Percentiles rank a stretch among this genome's conserved stretches.
Conservation (phyloP, 2,329 filamentous ascomycete species). For the Aschersonia sp. region DNA sequence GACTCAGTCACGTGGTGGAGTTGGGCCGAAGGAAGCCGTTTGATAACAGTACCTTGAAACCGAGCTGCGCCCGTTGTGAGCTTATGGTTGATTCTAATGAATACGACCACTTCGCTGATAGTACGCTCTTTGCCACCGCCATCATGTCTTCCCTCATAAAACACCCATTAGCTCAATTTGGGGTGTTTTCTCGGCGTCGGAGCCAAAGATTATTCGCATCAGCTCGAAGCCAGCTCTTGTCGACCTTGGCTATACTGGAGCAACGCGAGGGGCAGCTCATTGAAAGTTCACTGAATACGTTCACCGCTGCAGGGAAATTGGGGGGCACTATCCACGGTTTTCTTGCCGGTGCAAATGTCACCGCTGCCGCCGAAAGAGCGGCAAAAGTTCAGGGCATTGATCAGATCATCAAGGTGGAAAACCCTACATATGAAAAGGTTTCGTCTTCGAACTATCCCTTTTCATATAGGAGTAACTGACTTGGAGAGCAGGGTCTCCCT, state of each 20-base stretch:
- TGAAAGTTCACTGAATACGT: conserved; percentile 64
- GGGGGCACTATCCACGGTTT: conserved; percentile 79
- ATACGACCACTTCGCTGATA: no score
- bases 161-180: neutral
- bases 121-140: no score
- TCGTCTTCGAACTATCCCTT: neutral
- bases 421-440: conserved; percentile 83
- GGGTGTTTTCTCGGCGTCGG: neutral
- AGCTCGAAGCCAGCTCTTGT: conserved; percentile 34
- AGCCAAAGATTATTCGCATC: neutral
- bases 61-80: no score
- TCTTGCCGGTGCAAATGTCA: conserved; percentile 66
- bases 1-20: no score
- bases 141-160: no score
- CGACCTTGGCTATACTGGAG: conserved; percentile 82
- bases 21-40: no score
- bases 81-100: no score
- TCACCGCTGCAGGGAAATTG: conserved; percentile 75
- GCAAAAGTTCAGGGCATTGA: conserved; percentile 82
- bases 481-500: conserved; percentile 51
- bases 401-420: conserved; percentile 83
- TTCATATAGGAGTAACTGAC: conserved; percentile 2
- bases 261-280: conserved; percentile 84
- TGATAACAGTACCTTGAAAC: no score
- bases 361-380: conserved; percentile 63